phyloP scores from a whole-genome alignment of 768 basidiomycete species.

The Amanita molliuscula region DNA sequence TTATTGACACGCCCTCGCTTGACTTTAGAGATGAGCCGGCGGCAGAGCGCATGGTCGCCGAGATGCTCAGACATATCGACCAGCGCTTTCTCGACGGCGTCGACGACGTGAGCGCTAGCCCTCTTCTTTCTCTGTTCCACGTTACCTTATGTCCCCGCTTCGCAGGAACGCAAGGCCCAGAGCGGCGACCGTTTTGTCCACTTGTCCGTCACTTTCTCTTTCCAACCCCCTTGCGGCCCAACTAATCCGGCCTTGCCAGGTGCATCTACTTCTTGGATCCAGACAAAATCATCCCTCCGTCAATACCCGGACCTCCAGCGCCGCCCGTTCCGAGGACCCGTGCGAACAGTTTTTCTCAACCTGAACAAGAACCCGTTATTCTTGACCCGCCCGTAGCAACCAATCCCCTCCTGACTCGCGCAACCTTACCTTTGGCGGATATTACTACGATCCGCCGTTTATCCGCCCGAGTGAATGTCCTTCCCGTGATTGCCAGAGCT shows the following conservation, averaged over 20 bases:
- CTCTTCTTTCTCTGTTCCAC: conserved; percentile 11
- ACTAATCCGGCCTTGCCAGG: conserved; percentile 24
- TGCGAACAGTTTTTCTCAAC: conserved; percentile 60
- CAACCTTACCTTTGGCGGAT: conserved; percentile 60
- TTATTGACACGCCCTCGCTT: conserved; percentile 77
- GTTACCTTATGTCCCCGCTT: neutral
- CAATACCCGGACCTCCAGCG: conserved; percentile 53
- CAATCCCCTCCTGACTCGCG: conserved; percentile 57
- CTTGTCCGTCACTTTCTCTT: conserved; percentile 44
- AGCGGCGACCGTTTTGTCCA: conserved; percentile 73
- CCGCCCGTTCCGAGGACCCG: conserved; percentile 62
- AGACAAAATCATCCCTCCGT: conserved; percentile 65
- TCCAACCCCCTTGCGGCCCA: conserved; percentile 12
- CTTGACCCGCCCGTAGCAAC: conserved; percentile 71
- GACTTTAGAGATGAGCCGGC: conserved; percentile 60
- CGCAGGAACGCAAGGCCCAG: conserved; percentile 61
- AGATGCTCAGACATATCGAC: conserved; percentile 67
- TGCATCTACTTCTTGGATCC: conserved; percentile 88
- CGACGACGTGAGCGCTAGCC: conserved; percentile 56
- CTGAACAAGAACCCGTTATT: conserved; percentile 67
- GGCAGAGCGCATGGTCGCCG: conserved; percentile 53
- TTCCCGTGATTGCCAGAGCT: conserved; percentile 76
- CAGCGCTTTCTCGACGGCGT: conserved; percentile 61
- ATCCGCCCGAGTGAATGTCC: conserved; percentile 76
- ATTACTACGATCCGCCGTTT: conserved; percentile 71